Conservation (phyloP, 169 alveolate species). For the Eimeria tenella region DNA sequence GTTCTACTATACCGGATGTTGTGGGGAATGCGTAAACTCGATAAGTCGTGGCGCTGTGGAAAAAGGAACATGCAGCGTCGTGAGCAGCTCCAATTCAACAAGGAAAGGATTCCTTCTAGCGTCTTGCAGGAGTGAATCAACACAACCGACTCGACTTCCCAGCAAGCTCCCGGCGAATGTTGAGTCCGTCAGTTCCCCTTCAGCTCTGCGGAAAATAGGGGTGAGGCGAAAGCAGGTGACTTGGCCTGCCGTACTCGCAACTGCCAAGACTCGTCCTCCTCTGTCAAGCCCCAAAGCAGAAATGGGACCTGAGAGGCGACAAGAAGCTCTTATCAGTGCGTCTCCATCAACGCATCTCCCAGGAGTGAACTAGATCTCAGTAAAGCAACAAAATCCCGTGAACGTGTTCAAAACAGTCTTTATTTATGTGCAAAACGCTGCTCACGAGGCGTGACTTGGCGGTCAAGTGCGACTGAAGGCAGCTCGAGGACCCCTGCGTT, state of each 20-base stretch:
- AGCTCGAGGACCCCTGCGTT: not conserved
- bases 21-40: constrained; percentile 7
- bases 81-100: not conserved
- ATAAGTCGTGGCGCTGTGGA: constrained; percentile 21
- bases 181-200: not conserved
- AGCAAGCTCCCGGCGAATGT: not conserved
- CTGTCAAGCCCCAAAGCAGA: constrained; percentile 48
- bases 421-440: not conserved
- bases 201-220: not conserved
- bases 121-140: not conserved
- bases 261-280: not conserved
- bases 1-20: not conserved
- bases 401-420: not conserved
- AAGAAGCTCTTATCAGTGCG: not conserved
- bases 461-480: not conserved
- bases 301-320: constrained; percentile 11
- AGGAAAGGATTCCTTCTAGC: not conserved
- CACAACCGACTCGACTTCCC: constrained; percentile 24
- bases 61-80: constrained; percentile 41
- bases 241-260: constrained; percentile 52
- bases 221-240: constrained; percentile 46
- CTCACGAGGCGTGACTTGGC: constrained; percentile 31
- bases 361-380: not conserved
- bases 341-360: not conserved
- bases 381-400: not conserved